Evolutionary conservation across 2,329 filamentous ascomycete genomes (phyloP).

Genomic region (Fulvia fulva): DNA sequence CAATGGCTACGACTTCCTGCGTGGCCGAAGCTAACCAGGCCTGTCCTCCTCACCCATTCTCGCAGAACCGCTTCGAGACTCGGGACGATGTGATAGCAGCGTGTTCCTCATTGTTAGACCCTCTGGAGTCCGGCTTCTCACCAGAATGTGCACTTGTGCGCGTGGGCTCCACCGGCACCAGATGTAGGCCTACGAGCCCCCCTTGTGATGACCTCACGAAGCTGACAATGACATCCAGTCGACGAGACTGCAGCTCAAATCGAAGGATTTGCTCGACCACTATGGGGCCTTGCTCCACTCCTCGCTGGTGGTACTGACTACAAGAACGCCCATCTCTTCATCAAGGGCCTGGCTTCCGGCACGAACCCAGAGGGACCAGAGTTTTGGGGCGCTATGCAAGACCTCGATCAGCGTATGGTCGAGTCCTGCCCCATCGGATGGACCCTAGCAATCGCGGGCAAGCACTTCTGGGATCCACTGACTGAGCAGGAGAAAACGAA

Average conservation of each 20-base stretch:
- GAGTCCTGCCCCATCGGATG: constrained; percentile 79
- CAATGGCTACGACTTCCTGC: constrained; percentile 8
- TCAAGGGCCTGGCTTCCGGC: constrained; percentile 66
- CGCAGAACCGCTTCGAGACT: constrained; percentile 39
- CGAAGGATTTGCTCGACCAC: constrained; percentile 69
- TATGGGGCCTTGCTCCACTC: constrained; percentile 70
- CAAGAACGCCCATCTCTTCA: constrained; percentile 60
- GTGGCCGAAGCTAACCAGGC: constrained; percentile 40
- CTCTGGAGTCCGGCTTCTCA: constrained; percentile 68
- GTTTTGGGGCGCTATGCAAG: constrained; percentile 72
- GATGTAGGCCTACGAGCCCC: constrained; percentile 40
- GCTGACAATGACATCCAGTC: constrained; percentile 35
- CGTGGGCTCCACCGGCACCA: constrained; percentile 66
- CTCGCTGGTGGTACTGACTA: constrained; percentile 66
- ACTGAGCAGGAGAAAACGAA: constrained; percentile 60
- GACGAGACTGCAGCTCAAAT: constrained; percentile 74
- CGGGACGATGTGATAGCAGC: constrained; percentile 42
- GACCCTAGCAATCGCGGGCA: constrained; percentile 64
- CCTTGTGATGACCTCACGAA: too few relatives aligned
- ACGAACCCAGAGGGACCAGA: constrained; percentile 67
- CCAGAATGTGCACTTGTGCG: constrained; percentile 61
- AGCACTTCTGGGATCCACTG: constrained; percentile 63
- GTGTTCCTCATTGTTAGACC: constrained; percentile 58
- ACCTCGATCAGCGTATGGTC: constrained; percentile 79
- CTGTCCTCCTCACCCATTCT: constrained; percentile 41